Percentiles rank a stretch among this genome's conserved stretches.
Conservation (phyloP, 768 basidiomycete genomes). For the Mycena haematopus region DNA sequence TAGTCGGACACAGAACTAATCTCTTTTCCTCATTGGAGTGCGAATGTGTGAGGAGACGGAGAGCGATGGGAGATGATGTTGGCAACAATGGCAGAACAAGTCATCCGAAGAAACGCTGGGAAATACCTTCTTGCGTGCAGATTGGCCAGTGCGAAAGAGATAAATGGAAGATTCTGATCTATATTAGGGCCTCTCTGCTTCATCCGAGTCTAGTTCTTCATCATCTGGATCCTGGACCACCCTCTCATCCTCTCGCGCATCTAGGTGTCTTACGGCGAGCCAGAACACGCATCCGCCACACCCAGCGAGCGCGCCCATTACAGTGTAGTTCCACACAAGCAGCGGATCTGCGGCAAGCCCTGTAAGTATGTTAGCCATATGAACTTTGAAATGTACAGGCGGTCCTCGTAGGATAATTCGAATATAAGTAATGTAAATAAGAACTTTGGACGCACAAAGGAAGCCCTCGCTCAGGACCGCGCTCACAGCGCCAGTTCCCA, state of each 20-base stretch:
- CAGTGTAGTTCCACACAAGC: slow-evolving; percentile 77
- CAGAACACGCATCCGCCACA: slow-evolving; percentile 62
- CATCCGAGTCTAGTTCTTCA: no score
- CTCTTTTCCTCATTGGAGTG: background rate
- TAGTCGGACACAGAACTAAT: background rate
- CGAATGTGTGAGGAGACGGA: no score
- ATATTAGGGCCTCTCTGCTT: background rate
- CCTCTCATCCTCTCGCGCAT: slow-evolving; percentile 10
- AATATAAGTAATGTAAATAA: slow-evolving; percentile 4
- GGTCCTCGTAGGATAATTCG: no score
- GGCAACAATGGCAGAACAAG: no score
- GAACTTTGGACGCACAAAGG: slow-evolving; percentile 54
- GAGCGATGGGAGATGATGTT: no score
- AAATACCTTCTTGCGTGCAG: background rate
- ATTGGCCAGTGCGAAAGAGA: background rate
- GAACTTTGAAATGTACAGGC: background rate
- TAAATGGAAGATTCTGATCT: background rate
- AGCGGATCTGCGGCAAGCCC: slow-evolving; percentile 76
- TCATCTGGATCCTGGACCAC: background rate
- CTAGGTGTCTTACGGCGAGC: slow-evolving; percentile 27
- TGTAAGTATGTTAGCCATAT: slow-evolving; percentile 24
- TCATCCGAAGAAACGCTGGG: no score
- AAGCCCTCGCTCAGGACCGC: slow-evolving; percentile 75
- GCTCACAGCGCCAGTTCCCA: slow-evolving; percentile 65
- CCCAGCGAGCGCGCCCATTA: slow-evolving; percentile 61